Evolutionary conservation across 2,329 filamentous ascomycete genomes (phyloP), one percentile per base, ranked within the genome.

Genomic region (Fusarium pilosicola): DNA sequence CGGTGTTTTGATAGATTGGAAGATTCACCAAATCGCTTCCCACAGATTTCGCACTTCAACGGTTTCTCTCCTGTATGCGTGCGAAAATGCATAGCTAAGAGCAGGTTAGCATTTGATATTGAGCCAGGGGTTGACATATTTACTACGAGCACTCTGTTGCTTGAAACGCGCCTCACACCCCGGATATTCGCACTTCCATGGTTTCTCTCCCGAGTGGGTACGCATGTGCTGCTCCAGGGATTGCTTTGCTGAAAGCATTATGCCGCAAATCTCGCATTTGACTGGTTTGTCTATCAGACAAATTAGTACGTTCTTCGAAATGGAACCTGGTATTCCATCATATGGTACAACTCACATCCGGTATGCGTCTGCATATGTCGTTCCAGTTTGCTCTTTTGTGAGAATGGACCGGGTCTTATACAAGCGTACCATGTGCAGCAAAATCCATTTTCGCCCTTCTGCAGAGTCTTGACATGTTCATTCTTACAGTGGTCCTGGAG

Each of bases 61-160:
- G 90, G 90, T 76, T 92, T 92, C 52, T 89, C 86, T 46, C 90
- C 89, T 2, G 91, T 92, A 76, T 93, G 91, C 4, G 88, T 90
- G 44, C 90, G 86, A 75, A 88, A 87, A 74, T 93, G 91, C 85
- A 92, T 92, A n/a, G 90, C 89, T 91, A 54, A 28, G 22, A 28
- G 38, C 11, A 13, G 13, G 67, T 81, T 44, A 80, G 72, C 38
- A 52, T 30, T 28, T 8, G 34, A 41, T 73, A 20, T 42, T 52
- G 48, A 41, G 20, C 15, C 17, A 41, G n/a, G 8, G 14, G 52
- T 56, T 9, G 1, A 18, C 4, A 7, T 38, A 83, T 87, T 76
- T 86, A 91, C 89, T 92, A 28, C 91, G 82, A 28, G 91, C 90
- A 71, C 89, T 92, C 72, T 92, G 90, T 70, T 92, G 90, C 59